phyloP scores from a whole-genome alignment of 495 filamentous ascomycete species.

The Cercophora scortea region DNA sequence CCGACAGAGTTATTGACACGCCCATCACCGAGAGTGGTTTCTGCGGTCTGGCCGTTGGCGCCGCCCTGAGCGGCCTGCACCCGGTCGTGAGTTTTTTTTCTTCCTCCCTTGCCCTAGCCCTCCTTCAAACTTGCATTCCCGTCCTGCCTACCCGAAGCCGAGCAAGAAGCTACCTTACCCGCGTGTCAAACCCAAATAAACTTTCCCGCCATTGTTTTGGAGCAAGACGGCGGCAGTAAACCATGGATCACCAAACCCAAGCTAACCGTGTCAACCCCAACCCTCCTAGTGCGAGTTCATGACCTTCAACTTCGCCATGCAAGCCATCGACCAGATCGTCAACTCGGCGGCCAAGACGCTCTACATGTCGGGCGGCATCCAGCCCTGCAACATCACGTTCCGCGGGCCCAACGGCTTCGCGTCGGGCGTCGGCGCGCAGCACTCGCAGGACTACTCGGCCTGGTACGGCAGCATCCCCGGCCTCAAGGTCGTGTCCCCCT shows the following conservation, averaged over 20 bases:
- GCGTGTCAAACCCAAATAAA: neutral
- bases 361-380: slow-evolving; percentile 99
- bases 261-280: neutral
- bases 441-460: slow-evolving; percentile 95
- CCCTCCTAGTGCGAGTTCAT: slow-evolving; percentile 86
- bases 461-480: slow-evolving; percentile 99
- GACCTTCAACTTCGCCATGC: slow-evolving; percentile 99
- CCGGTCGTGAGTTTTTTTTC: slow-evolving; percentile 63
- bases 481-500: slow-evolving; percentile 91
- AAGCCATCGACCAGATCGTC: slow-evolving; percentile 98
- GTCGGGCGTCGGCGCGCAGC: slow-evolving; percentile 89
- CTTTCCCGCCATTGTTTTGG: neutral
- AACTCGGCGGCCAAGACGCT: slow-evolving; percentile 99
- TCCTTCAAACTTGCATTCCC: neutral
- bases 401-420: slow-evolving; percentile 98
- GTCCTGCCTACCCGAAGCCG: neutral
- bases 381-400: slow-evolving; percentile 99
- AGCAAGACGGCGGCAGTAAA: too few relatives aligned
- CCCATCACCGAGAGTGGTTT: slow-evolving; percentile 98
- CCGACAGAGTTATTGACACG: slow-evolving; percentile 95
- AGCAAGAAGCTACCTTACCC: too few relatives aligned
- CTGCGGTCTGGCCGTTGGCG: slow-evolving; percentile 82
- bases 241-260: too few relatives aligned
- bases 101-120: too few relatives aligned
- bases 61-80: slow-evolving; percentile 87